Evolutionary conservation across 2,329 filamentous ascomycete genomes (phyloP).

Genomic region (Calonectria montana): DNA sequence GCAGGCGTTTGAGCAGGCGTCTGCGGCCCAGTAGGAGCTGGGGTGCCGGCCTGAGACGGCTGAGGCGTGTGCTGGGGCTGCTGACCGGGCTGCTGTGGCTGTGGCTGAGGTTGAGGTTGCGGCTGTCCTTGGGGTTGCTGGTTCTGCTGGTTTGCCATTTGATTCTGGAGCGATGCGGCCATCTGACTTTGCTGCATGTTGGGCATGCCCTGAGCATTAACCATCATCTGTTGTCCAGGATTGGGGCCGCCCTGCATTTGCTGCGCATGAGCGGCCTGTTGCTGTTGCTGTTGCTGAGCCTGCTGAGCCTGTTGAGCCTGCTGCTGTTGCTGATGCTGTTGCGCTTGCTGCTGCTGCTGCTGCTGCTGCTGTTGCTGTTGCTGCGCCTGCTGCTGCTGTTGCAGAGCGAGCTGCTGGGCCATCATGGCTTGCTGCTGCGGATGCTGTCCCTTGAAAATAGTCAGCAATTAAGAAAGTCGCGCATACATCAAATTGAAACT

Average conservation of each 20-base stretch:
- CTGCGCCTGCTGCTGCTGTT: slow-evolving; percentile 31
- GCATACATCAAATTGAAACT: slow-evolving; percentile 33
- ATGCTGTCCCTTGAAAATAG: slow-evolving; percentile 41
- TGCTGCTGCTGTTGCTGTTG: slow-evolving; percentile 44
- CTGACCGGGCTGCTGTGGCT: slow-evolving; percentile 53
- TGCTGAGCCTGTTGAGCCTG: slow-evolving; percentile 53
- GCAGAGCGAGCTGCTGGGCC: slow-evolving; percentile 54
- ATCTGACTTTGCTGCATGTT: slow-evolving; percentile 57
- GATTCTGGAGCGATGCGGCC: slow-evolving; percentile 45
- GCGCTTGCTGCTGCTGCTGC: slow-evolving; percentile 55
- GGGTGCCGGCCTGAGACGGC: slow-evolving; percentile 55
- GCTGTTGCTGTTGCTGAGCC: slow-evolving; percentile 47
- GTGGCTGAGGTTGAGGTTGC: slow-evolving; percentile 36
- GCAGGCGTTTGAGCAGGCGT: slow-evolving; percentile 59
- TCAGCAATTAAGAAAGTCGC: slow-evolving; percentile 27
- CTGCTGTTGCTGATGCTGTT: slow-evolving; percentile 49
- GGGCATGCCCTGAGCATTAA: slow-evolving; percentile 60
- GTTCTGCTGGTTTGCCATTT: slow-evolving; percentile 45
- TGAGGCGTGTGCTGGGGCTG: slow-evolving; percentile 60
- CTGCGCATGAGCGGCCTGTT: slow-evolving; percentile 50
- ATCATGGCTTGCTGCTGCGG: slow-evolving; percentile 53
- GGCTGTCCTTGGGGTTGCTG: slow-evolving; percentile 44
- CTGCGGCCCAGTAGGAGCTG: slow-evolving; percentile 58
- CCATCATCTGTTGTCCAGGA: slow-evolving; percentile 60
- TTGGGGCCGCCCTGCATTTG: slow-evolving; percentile 55